Conservation (phyloP, 2,329 filamentous ascomycete species). For the Monilinia fructigena region DNA sequence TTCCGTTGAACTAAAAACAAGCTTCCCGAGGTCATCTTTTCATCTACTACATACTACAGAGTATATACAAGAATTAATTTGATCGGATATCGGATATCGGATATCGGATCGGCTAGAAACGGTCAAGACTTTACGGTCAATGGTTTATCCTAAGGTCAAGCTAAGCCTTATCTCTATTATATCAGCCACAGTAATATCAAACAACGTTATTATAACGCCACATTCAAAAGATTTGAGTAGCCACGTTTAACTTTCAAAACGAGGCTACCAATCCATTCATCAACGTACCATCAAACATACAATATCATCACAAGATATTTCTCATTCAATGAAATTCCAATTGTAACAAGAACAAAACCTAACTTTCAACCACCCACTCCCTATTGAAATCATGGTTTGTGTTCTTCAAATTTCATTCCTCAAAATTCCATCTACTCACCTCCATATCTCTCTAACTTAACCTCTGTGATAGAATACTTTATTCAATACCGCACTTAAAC, state of each 20-base stretch:
- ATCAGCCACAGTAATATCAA: background rate
- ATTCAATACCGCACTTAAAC: constrained; percentile 83
- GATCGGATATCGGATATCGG: too few relatives aligned
- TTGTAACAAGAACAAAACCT: background rate
- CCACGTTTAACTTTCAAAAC: constrained; percentile 21
- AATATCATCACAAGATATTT: background rate
- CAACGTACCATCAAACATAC: too few relatives aligned
- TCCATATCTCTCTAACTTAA: background rate
- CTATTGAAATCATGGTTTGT: constrained; percentile 5
- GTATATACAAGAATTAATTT: too few relatives aligned
- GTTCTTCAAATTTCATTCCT: too few relatives aligned
- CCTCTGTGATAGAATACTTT: constrained; percentile 64
- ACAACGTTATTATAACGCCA: constrained; percentile 2
- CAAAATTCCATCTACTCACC: too few relatives aligned
- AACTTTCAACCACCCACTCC: background rate
- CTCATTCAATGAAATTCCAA: background rate
- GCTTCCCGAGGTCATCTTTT: too few relatives aligned
- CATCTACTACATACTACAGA: too few relatives aligned
- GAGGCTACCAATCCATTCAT: constrained; percentile 6
- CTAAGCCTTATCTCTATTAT: constrained; percentile 3
- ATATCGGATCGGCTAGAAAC: too few relatives aligned
- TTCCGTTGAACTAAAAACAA: too few relatives aligned
- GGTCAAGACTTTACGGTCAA: too few relatives aligned
- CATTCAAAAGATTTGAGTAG: background rate
- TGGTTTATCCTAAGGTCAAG: too few relatives aligned